A percentile compares a stretch with the other conserved stretches of the same genome.
Evolutionary conservation across 306 rosid genomes (phyloP).

Genomic region (Luffa aegyptiaca): DNA sequence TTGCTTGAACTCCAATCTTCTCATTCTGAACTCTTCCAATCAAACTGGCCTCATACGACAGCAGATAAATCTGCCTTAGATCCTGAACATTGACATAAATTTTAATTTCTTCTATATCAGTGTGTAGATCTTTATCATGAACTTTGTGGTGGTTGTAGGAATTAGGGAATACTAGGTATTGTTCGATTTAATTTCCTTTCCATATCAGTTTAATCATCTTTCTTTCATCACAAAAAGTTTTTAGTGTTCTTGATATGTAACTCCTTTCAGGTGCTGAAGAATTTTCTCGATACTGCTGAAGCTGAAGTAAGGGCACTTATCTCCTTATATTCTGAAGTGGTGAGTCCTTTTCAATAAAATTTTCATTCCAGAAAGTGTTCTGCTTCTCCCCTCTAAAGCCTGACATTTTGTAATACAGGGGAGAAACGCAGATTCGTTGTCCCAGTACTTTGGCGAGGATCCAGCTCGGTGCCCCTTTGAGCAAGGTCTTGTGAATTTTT

Average conservation of each 20-base stretch:
- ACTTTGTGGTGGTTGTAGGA: background rate
- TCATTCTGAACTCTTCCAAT: background rate
- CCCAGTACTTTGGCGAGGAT: constrained; percentile 97
- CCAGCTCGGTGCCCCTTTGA: constrained; percentile 97
- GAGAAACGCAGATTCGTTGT: constrained; percentile 92
- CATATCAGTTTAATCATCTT: background rate
- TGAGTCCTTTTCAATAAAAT: constrained; percentile 26
- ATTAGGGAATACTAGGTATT: background rate
- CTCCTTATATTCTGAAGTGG: constrained; percentile 96
- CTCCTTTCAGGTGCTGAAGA: constrained; percentile 69
- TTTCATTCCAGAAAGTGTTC: constrained; percentile 7
- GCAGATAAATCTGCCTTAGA: background rate
- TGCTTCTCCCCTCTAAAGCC: constrained; percentile 13
- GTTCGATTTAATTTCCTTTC: background rate
- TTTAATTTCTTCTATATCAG: background rate
- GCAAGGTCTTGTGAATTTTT: constrained; percentile 54
- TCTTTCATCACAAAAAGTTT: background rate
- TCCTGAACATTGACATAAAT: background rate
- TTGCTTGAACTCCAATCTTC: background rate
- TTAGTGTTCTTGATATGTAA: constrained; percentile 3
- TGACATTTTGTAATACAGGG: constrained; percentile 51
- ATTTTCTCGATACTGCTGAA: constrained; percentile 83
- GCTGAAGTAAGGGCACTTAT: constrained; percentile 93
- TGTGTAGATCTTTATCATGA: background rate
- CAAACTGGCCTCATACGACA: background rate